Base-by-base conservation (phyloP, 441 rosid species). In the Bocquillonia castaneifolia region DNA sequence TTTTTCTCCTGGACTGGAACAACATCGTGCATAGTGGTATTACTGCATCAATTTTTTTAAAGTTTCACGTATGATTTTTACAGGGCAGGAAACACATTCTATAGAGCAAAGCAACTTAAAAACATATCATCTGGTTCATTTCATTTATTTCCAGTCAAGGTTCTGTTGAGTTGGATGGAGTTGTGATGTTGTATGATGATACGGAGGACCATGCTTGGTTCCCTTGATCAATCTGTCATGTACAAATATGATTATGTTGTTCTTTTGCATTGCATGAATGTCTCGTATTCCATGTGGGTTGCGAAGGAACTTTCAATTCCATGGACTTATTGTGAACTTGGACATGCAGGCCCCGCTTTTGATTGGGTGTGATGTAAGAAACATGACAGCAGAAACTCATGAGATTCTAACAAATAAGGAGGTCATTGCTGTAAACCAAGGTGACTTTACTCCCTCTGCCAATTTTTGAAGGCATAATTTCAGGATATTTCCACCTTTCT, bases 311-410 rank as follows among this genome's bases (percentile, higher is more conserved):
- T 31, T 68, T 59, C 22, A 17, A 55, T 34, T 29, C 57, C 50
- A 56, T 71, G 18, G 34, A 42, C 57, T 60, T 28, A 12, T 45
- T 0, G 7, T 10, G 32, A 52, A n/a, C 68, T 59, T 71, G 20
- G 51, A 71, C 70, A 58, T 80, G 79, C 88, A 92, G 96, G 91
- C 98, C 51, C 98, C 98, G 1, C 97, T 92, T 76, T 77, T 90
- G 84, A 74, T 92, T 61, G 98, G 98, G 60, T 92, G 98, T 63
- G 97, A 92, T 74, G 85, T 90, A 77, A 85, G 96, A 79, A 87
- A 87, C 71, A 85, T 92, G 80, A 88, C 92, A 17, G 75, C 86
- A 2, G 98, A 90, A 75, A 81, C 97, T 40, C 69, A 72, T 55
- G 86, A 87, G 85, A 86, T 92, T 71, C 64, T 92, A 74, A 79